Conservation (phyloP, 139 green algal genomes). For the Ostreobium quekettii region DNA sequence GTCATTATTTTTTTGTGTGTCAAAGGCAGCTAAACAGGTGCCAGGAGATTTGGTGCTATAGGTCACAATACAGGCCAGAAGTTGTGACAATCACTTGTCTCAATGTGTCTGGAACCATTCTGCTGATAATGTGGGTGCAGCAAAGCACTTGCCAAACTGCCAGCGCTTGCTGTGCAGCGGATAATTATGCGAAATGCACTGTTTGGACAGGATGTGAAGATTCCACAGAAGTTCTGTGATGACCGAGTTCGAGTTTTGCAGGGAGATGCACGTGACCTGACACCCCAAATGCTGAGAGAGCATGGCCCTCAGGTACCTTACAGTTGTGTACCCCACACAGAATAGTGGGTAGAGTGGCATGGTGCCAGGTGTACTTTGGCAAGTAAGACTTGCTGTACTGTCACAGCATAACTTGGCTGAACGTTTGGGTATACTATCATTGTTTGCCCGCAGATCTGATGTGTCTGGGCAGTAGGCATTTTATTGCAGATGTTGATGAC, state of each 20-base stretch:
- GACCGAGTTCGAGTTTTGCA: conserved; percentile 52
- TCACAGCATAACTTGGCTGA: neutral
- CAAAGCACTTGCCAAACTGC: too few species aligned
- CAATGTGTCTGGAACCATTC: neutral
- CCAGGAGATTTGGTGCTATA: neutral
- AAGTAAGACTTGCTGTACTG: neutral
- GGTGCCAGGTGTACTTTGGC: too few species aligned
- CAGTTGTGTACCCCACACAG: too few species aligned
- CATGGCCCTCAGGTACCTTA: conserved; percentile 38
- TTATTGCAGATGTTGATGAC: too few species aligned
- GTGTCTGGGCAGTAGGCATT: too few species aligned
- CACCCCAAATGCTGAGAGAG: conserved; percentile 34
- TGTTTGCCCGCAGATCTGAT: too few species aligned
- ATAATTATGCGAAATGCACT: neutral
- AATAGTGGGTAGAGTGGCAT: too few species aligned
- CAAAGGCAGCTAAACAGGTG: neutral
- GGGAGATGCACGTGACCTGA: conserved; percentile 49
- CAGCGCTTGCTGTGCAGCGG: too few species aligned
- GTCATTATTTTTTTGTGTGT: neutral
- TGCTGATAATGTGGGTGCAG: conserved; percentile 5
- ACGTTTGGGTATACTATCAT: too few species aligned
- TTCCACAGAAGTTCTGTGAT: conserved; percentile 53
- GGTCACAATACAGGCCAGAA: neutral
- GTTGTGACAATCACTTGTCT: neutral
- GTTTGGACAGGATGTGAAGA: conserved; percentile 32